These are phyloP conservation scores for Macroventuria anomochaeta DNA, from an alignment of 2,329 filamentous ascomycete species.

Conservation along the genomic window DNA sequence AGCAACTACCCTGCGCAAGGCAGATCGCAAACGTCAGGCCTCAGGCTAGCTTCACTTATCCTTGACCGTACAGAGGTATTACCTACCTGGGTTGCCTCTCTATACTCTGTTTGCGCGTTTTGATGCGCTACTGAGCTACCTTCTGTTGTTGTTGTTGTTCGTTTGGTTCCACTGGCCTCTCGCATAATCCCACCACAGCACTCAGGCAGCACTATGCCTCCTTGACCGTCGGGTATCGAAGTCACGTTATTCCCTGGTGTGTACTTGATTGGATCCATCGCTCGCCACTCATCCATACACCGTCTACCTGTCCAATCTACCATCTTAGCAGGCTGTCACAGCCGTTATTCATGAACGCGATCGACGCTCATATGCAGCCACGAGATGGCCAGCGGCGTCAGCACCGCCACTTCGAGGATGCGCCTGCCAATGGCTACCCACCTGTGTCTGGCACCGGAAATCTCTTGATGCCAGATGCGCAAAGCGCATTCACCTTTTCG, in stretches of 20 bases:
- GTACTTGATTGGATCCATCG: conserved; percentile 14
- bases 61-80: conserved; percentile 32
- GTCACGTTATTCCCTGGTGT: conserved; percentile 40
- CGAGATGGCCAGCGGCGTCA: conserved; percentile 44
- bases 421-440: conserved; percentile 35
- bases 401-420: conserved; percentile 44
- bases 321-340: conserved; percentile 16
- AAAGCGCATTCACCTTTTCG: conserved; percentile 46
- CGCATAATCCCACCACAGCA: conserved; percentile 26
- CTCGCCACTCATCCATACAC: conserved; percentile 15
- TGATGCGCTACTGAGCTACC: conserved; percentile 25
- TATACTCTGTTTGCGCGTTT: conserved; percentile 20
- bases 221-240: conserved; percentile 32
- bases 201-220: conserved; percentile 45
- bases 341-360: conserved; percentile 35
- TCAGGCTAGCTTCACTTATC: conserved; percentile 34
- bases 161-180: conserved; percentile 18
- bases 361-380: conserved; percentile 44
- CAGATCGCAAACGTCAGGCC: conserved; percentile 40
- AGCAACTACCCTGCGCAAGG: conserved; percentile 39
- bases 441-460: conserved; percentile 28
- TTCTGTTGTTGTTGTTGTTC: conserved; percentile 17
- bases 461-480: conserved; percentile 39
- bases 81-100: conserved; percentile 26
- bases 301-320: conserved; percentile 28